Conservation (phyloP, 208 protist genomes). For the Trypanosomatidae sp. region DNA sequence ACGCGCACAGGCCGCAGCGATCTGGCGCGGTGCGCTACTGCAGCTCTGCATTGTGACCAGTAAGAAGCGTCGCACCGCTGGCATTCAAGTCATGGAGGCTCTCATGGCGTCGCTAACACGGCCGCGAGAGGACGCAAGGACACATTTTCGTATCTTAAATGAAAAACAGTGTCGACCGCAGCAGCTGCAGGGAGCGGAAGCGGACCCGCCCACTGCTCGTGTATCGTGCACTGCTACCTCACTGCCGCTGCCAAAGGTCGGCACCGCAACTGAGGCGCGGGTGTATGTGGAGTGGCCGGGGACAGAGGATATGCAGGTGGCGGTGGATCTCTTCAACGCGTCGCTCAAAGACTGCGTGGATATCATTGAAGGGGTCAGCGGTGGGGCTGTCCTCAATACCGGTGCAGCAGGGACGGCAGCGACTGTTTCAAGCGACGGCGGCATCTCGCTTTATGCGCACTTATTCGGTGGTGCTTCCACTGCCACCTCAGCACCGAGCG, state of each 20-base stretch:
- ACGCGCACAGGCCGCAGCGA: conserved; percentile 8
- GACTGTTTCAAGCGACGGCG: not conserved
- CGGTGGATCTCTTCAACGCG: conserved; percentile 17
- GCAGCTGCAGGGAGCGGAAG: not conserved
- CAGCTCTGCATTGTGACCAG: conserved; percentile 30
- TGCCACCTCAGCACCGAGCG: not conserved
- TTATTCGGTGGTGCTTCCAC: conserved; percentile 1
- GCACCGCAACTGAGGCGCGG: conserved; percentile 10
- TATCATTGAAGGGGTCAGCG: not conserved
- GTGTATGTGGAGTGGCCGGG: conserved; percentile 19
- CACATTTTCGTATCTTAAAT: not conserved
- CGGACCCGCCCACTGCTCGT: not conserved
- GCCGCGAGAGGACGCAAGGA: not conserved
- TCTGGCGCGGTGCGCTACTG: conserved; percentile 5
- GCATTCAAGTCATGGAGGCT: conserved; percentile 7
- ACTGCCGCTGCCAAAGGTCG: not conserved
- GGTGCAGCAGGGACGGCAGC: not conserved
- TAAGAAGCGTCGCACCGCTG: conserved; percentile 8
- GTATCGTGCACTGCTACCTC: not conserved
- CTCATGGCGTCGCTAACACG: conserved; percentile 19
- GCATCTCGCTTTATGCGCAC: not conserved
- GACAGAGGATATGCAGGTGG: conserved; percentile 8
- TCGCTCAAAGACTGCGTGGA: conserved; percentile 12
- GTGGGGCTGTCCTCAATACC: not conserved
- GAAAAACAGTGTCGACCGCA: not conserved